A percentile compares a stretch with the other conserved stretches of the same genome.
phyloP scores from a whole-genome alignment of 495 filamentous ascomycete genomes.

The Neurospora pannonica region DNA sequence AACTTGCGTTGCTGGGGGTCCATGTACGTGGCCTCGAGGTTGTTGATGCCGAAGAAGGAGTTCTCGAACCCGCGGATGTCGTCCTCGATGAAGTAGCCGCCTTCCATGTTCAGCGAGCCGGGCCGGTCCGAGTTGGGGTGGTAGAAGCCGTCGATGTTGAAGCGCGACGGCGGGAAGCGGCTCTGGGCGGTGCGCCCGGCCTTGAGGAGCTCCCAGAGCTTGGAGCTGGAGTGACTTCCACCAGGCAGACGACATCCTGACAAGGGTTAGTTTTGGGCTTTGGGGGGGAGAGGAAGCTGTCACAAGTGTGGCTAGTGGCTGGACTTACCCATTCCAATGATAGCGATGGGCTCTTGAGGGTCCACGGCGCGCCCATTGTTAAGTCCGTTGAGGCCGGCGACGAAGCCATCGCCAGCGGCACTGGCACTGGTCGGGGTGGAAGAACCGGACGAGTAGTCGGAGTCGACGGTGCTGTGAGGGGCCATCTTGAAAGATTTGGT shows the following conservation, averaged over 20 bases:
- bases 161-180: conserved; percentile 49
- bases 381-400: neutral
- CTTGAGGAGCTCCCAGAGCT: conserved; percentile 32
- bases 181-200: neutral
- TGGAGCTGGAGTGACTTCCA: conserved; percentile 26
- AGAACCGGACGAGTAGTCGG: neutral
- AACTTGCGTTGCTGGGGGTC: conserved; percentile 45
- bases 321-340: conserved; percentile 35
- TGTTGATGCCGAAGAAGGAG: conserved; percentile 41
- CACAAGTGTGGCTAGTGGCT: neutral
- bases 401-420: neutral
- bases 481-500: neutral
- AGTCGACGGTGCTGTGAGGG: neutral
- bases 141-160: conserved; percentile 49
- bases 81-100: conserved; percentile 58
- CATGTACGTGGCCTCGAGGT: conserved; percentile 37
- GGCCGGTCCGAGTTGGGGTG: conserved; percentile 42
- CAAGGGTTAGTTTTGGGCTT: neutral
- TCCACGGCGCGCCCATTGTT: neutral
- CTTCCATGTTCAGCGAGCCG: conserved; percentile 27
- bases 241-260: conserved; percentile 41
- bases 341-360: conserved; percentile 31
- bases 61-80: conserved; percentile 37
- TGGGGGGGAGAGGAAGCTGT: neutral
- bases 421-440: neutral